phyloP scores from a whole-genome alignment of 1,284 basidiomycete genomes.

The Marasmius tenuissimus region DNA sequence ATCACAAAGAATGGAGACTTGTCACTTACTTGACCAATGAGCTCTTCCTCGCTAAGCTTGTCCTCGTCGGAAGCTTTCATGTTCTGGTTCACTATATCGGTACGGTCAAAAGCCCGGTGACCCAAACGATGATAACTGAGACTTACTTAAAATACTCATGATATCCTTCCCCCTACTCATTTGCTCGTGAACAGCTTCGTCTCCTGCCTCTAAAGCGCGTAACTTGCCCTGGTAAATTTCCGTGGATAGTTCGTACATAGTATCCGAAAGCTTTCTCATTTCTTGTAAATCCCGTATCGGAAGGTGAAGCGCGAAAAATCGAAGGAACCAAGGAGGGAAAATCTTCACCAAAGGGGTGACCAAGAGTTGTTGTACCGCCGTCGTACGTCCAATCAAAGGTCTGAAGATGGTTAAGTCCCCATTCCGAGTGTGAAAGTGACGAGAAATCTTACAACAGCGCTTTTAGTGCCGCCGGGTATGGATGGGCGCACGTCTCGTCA shows the following conservation, averaged over 20 bases:
- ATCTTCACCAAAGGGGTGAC: no score
- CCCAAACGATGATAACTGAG: background rate
- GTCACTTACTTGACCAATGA: conserved; percentile 24
- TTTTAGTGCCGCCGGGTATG: conserved; percentile 30
- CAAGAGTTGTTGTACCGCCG: no score
- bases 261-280: conserved; percentile 35
- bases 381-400: no score
- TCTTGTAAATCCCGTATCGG: conserved; percentile 34
- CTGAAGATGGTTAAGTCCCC: no score
- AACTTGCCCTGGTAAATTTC: conserved; percentile 41
- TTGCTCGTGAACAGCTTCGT: conserved; percentile 30
- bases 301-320: conserved; percentile 31
- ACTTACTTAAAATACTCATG: conserved; percentile 44
- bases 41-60: conserved; percentile 30
- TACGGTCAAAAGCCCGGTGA: background rate
- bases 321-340: conserved; percentile 22
- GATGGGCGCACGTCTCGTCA: conserved; percentile 22
- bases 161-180: conserved; percentile 43
- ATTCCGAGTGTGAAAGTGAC: no score
- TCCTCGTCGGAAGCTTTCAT: conserved; percentile 30
- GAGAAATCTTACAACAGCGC: conserved; percentile 20
- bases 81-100: conserved; percentile 30
- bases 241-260: conserved; percentile 33
- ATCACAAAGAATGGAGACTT: background rate
- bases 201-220: conserved; percentile 31